Evolutionary conservation across 208 protist species (phyloP).

Genomic region (Angomonas deanei): DNA sequence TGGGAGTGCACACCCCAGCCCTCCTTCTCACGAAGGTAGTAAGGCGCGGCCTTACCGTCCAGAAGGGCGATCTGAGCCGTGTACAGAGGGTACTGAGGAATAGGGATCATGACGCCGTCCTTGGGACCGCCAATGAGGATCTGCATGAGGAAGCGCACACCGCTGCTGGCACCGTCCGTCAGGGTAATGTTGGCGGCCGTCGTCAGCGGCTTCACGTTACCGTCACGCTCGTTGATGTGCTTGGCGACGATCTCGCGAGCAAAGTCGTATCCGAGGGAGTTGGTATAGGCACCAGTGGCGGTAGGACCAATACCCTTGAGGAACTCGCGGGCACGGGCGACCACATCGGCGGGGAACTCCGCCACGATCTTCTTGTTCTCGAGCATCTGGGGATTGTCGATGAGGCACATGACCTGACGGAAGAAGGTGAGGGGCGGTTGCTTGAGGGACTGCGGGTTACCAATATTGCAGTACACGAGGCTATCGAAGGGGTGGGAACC

Average conservation of each 20-base stretch:
- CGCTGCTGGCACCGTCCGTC: conserved; percentile 95
- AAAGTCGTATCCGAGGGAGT: conserved; percentile 89
- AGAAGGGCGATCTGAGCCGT: conserved; percentile 94
- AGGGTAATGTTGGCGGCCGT: conserved; percentile 82
- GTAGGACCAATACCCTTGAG: conserved; percentile 36
- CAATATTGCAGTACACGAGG: conserved; percentile 99
- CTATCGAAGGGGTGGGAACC: conserved; percentile 55
- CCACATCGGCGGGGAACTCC: conserved; percentile 86
- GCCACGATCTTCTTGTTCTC: conserved; percentile 32
- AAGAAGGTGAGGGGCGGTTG: conserved; percentile 97
- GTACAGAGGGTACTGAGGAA: conserved; percentile 99
- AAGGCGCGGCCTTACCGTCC: conserved; percentile 87
- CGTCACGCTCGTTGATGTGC: conserved; percentile 95
- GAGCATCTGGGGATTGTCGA: conserved; percentile 71
- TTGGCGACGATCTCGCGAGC: conserved; percentile 88
- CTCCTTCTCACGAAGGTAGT: conserved; percentile 94
- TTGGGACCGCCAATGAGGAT: conserved; percentile 51
- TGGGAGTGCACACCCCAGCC: conserved; percentile 68
- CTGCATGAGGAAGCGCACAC: conserved; percentile 89
- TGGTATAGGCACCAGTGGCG: conserved; percentile 94
- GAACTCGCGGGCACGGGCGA: conserved; percentile 82
- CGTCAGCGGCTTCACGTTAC: conserved; percentile 25
- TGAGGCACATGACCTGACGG: conserved; percentile 89
- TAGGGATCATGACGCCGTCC: conserved; percentile 95
- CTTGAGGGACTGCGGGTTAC: conserved; percentile 96